Conservation (phyloP, 2,329 filamentous ascomycete species). For the Ophiostoma novo-ulmi region DNA sequence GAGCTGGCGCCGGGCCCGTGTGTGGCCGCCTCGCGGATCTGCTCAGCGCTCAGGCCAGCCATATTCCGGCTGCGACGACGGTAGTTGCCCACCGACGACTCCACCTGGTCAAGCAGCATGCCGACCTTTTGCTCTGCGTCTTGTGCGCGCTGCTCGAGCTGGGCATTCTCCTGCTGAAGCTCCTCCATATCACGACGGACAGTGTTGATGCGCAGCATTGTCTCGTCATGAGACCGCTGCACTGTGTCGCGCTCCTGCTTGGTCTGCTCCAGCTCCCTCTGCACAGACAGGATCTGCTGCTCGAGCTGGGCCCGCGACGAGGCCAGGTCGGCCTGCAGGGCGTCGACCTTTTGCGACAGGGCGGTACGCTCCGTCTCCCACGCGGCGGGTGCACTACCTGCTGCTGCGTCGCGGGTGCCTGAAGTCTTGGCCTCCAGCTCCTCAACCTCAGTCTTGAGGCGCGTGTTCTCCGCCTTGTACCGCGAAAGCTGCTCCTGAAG, state of each 20-base stretch:
- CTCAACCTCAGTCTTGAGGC: constrained; percentile 76
- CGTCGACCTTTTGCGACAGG: constrained; percentile 63
- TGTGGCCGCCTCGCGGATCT: constrained; percentile 35
- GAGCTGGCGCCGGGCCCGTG: constrained; percentile 15
- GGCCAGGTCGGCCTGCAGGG: constrained; percentile 64
- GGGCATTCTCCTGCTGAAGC: constrained; percentile 73
- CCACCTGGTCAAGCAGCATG: constrained; percentile 88
- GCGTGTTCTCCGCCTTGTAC: constrained; percentile 80
- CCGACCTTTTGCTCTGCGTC: constrained; percentile 93
- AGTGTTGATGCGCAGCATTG: constrained; percentile 52
- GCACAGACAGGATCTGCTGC: constrained; percentile 61
- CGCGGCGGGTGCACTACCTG: constrained; percentile 40
- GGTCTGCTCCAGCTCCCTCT: constrained; percentile 61
- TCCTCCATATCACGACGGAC: constrained; percentile 68
- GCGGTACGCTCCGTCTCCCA: constrained; percentile 71
- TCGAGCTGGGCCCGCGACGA: constrained; percentile 64
- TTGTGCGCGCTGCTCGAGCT: constrained; percentile 75
- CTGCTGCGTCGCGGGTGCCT: constrained; percentile 35
- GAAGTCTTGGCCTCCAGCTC: constrained; percentile 51
- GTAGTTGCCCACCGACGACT: constrained; percentile 89
- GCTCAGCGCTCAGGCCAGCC: constrained; percentile 49
- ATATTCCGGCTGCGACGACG: constrained; percentile 66
- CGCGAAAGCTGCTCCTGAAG: constrained; percentile 96
- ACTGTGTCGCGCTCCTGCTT: constrained; percentile 65
- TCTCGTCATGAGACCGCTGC: constrained; percentile 50